Conservation (phyloP, 305 asterid species). For the Solanum hybrid region DNA sequence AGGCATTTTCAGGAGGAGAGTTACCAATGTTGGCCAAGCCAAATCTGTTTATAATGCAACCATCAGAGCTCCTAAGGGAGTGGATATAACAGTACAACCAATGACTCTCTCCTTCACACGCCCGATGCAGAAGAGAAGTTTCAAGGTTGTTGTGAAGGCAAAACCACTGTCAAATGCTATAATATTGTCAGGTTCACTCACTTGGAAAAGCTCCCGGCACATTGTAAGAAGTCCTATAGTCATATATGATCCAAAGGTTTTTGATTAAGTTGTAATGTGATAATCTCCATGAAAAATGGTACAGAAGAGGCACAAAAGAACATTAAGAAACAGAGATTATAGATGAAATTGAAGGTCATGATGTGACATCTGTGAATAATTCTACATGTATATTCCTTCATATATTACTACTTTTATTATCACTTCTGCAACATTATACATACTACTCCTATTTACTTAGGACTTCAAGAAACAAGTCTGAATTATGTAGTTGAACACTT, state of each 20-base stretch:
- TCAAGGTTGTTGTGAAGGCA: slow-evolving; percentile 72
- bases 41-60: slow-evolving; percentile 49
- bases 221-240: slow-evolving; percentile 68
- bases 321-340: background rate
- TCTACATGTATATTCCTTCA: background rate
- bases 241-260: slow-evolving; percentile 29
- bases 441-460: background rate
- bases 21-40: slow-evolving; percentile 55
- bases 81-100: slow-evolving; percentile 56
- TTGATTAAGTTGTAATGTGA: background rate
- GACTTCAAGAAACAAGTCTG: background rate
- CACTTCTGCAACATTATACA: background rate
- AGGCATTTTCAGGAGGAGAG: slow-evolving; percentile 55
- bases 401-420: background rate
- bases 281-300: background rate
- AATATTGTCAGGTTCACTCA: slow-evolving; percentile 52
- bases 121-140: slow-evolving; percentile 41
- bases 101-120: slow-evolving; percentile 38
- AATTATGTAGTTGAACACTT: background rate
- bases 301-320: background rate
- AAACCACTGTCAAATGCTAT: slow-evolving; percentile 26
- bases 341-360: background rate
- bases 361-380: background rate
- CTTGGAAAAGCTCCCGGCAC: slow-evolving; percentile 46
- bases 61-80: slow-evolving; percentile 59